Percentiles rank a stretch among this genome's conserved stretches.
phyloP scores from a whole-genome alignment of 1,139 yeast genomes.

The Magnusiomyces fungicola region DNA sequence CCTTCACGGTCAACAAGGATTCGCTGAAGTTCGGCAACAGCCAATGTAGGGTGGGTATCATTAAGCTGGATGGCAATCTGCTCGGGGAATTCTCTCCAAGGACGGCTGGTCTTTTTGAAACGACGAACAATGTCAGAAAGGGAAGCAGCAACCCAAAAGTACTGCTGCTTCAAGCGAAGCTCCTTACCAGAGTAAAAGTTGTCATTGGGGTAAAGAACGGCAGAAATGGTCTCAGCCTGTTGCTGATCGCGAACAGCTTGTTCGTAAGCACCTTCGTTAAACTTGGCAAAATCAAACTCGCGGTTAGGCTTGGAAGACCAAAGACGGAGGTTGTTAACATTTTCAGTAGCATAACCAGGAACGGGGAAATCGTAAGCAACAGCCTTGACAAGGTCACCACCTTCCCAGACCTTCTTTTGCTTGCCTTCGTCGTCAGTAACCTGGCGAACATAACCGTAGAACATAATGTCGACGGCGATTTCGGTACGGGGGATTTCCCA shows the following conservation, averaged over 20 bases:
- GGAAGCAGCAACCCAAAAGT: conserved; percentile 95
- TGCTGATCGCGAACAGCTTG: conserved; percentile 81
- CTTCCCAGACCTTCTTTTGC: conserved; percentile 63
- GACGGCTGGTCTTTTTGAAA: conserved; percentile 69
- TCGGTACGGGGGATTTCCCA: conserved; percentile 90
- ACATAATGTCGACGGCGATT: conserved; percentile 87
- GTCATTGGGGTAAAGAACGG: conserved; percentile 88
- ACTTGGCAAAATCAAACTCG: conserved; percentile 87
- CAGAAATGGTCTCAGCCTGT: conserved; percentile 83
- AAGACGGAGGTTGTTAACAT: conserved; percentile 81
- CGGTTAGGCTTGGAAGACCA: conserved; percentile 90
- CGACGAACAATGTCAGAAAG: conserved; percentile 87
- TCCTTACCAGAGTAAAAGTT: conserved; percentile 89
- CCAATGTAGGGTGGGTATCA: conserved; percentile 93
- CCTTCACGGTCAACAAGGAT: conserved; percentile 78
- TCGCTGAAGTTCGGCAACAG: conserved; percentile 84
- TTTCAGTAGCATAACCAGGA: conserved; percentile 79
- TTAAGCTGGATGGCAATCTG: conserved; percentile 88
- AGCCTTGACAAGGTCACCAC: conserved; percentile 84
- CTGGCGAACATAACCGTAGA: conserved; percentile 75
- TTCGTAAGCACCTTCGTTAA: conserved; percentile 86
- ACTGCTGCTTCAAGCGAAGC: conserved; percentile 88
- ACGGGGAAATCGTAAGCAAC: conserved; percentile 92
- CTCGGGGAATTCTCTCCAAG: conserved; percentile 80
- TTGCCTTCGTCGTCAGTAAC: conserved; percentile 47